Evolutionary conservation across 192 early-diverging fungal species (phyloP), one percentile per base, ranked within the genome.

Genomic region (Gryganskiella cystojenkinii): DNA sequence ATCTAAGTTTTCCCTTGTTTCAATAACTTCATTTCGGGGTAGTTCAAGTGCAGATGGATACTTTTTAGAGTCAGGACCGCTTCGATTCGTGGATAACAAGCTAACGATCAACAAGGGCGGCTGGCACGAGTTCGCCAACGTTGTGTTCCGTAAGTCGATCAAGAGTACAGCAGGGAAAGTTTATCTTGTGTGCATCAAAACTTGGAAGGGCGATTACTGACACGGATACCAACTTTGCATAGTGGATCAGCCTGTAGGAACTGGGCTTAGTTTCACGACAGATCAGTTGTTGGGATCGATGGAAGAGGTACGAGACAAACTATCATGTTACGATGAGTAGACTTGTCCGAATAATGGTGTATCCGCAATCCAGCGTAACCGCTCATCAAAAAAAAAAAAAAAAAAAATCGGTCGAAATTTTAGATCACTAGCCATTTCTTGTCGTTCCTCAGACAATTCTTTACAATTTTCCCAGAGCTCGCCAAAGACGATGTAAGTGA

Each of bases 161-260:
- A n/a, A n/a, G n/a, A n/a, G n/a, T n/a, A n/a, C n/a, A n/a, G n/a
- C n/a, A n/a, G n/a, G n/a, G n/a, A n/a, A 3, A 44, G 17, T 31
- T 30, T 27, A 46, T 34, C 6, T 14, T 14, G 3, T n/a, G n/a
- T n/a, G n/a, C n/a, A n/a, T n/a, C n/a, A n/a, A n/a, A 11, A 43
- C 15, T 37, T 27, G 15, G 4, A 47, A n/a, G 6, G 10, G 1
- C 24, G 24, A 45, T 49, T 11, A 24, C 8, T 47, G 24, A 14
- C 7, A 47, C 27, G 17, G 15, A 15, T 10, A 40, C 13, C 37
- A 40, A 40, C 37, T 24, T 44, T 30, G 25, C 7, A 63, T 70
- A 89, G 89, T 90, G 51, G 89, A 90, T 64, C 89, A 90, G 46
- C 89, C 89, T 42, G 76, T 89, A 7, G 89, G 89, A 31, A 89